These are phyloP conservation scores for Phytophthora tentaculata DNA, from an alignment of 352 stramenopile genomes.

Conservation along the genomic window DNA sequence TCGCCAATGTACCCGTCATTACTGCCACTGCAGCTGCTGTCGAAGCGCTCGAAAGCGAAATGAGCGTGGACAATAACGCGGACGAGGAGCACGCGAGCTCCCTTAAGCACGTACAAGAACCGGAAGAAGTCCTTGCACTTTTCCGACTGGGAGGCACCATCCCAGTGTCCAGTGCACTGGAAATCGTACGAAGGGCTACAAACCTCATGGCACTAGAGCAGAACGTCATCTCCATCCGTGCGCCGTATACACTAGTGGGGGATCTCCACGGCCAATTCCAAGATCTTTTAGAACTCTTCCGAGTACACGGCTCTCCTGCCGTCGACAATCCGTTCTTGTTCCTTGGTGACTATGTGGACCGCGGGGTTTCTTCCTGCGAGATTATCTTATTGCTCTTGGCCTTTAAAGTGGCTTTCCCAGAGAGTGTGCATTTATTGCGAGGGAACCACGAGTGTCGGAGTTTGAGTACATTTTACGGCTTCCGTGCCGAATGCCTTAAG, in stretches of 20 bases:
- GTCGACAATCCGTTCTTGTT: slow-evolving; percentile 97
- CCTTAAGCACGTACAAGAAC: slow-evolving; percentile 36
- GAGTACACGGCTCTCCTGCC: slow-evolving; percentile 55
- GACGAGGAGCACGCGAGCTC: slow-evolving; percentile 25
- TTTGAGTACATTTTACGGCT: slow-evolving; percentile 99
- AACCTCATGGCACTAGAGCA: slow-evolving; percentile 66
- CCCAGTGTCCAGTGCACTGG: slow-evolving; percentile 53
- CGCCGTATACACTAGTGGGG: slow-evolving; percentile 64
- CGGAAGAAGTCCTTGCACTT: slow-evolving; percentile 31
- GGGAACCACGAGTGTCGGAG: slow-evolving; percentile 99
- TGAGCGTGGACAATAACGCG: slow-evolving; percentile 44
- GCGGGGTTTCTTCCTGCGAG: slow-evolving; percentile 96
- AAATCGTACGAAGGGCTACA: slow-evolving; percentile 64
- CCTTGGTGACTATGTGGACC: slow-evolving; percentile 92
- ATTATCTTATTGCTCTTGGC: slow-evolving; percentile 97
- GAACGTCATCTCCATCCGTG: slow-evolving; percentile 59
- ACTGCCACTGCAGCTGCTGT: slow-evolving; percentile 34
- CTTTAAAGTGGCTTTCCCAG: slow-evolving; percentile 98
- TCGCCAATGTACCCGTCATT: slow-evolving; percentile 50
- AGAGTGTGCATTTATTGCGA: slow-evolving; percentile 98
- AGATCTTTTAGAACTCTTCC: slow-evolving; percentile 93
- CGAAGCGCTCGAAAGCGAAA: slow-evolving; percentile 37
- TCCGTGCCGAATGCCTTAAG: slow-evolving; percentile 97
- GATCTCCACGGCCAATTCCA: slow-evolving; percentile 99
- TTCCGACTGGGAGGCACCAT: slow-evolving; percentile 56